Conservation (phyloP, 1,139 yeast species). For the Suhomyces yuchorum region DNA sequence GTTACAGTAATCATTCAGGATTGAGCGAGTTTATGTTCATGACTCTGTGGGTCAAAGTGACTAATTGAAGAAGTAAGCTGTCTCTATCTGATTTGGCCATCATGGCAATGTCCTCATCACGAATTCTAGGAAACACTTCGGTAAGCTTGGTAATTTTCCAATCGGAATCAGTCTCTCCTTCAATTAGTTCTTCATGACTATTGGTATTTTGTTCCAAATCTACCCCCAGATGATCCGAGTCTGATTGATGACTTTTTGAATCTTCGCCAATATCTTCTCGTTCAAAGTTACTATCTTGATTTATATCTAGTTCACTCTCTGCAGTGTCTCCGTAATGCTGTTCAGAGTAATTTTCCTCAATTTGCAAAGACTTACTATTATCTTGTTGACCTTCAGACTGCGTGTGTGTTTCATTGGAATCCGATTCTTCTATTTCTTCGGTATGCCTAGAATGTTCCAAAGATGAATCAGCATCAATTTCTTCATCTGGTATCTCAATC, state of each 20-base stretch:
- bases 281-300: not conserved
- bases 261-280: not conserved
- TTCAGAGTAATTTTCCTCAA: not conserved
- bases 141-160: constrained; percentile 3
- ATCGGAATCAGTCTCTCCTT: not conserved
- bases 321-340: not conserved
- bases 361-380: not conserved
- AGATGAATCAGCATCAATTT: not conserved
- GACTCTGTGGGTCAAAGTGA: constrained; percentile 7
- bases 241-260: not conserved
- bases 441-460: not conserved
- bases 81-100: constrained; percentile 17
- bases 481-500: not conserved
- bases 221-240: not conserved
- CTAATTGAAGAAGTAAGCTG: constrained; percentile 7
- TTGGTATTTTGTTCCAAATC: not conserved
- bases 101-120: constrained; percentile 21
- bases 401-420: not conserved
- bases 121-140: constrained; percentile 5
- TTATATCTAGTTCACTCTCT: too few species aligned
- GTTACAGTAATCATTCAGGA: too few species aligned
- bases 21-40: constrained; percentile 6
- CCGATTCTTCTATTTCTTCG: not conserved
- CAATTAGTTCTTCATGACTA: not conserved
- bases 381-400: not conserved